Conservation (phyloP, 768 basidiomycete species). For the Leccinellum luteum region DNA sequence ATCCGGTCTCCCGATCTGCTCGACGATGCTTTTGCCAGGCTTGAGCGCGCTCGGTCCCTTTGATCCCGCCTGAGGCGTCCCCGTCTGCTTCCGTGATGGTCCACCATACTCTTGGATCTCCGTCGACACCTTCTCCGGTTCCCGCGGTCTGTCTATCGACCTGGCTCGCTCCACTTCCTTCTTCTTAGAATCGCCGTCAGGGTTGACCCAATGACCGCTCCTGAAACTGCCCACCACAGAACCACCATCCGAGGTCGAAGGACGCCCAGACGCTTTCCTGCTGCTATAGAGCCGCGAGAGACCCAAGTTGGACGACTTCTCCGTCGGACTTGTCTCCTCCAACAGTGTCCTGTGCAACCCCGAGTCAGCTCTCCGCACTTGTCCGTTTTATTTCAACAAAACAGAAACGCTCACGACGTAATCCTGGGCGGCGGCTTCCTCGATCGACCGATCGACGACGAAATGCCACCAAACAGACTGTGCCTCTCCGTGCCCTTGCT, state of each 20-base stretch:
- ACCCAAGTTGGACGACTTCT: slow-evolving; percentile 44
- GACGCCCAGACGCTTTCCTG: slow-evolving; percentile 43
- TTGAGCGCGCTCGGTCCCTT: slow-evolving; percentile 41
- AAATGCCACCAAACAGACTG: slow-evolving; percentile 77
- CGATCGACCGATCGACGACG: slow-evolving; percentile 57
- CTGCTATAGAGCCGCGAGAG: slow-evolving; percentile 47
- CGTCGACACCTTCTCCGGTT: slow-evolving; percentile 20
- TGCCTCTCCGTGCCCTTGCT: slow-evolving; percentile 53
- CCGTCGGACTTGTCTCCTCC: slow-evolving; percentile 36
- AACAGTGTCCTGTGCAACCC: slow-evolving; percentile 25
- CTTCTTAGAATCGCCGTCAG: slow-evolving; percentile 19
- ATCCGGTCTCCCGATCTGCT: slow-evolving; percentile 90
- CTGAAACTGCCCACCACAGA: slow-evolving; percentile 23
- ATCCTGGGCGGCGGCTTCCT: slow-evolving; percentile 83
- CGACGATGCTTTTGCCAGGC: slow-evolving; percentile 71
- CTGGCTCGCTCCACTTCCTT: slow-evolving; percentile 23
- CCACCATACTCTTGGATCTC: slow-evolving; percentile 34
- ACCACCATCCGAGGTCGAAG: slow-evolving; percentile 42
- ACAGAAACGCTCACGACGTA: slow-evolving; percentile 51
- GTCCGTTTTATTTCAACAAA: background rate
- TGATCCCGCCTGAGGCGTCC: slow-evolving; percentile 23
- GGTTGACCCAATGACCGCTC: slow-evolving; percentile 21
- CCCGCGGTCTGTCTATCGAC: slow-evolving; percentile 18
- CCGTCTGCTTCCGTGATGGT: slow-evolving; percentile 59
- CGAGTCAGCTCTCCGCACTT: background rate